These are phyloP conservation scores for Penicillium steckii DNA, from an alignment of 495 filamentous ascomycete species.

Conservation along the genomic window DNA sequence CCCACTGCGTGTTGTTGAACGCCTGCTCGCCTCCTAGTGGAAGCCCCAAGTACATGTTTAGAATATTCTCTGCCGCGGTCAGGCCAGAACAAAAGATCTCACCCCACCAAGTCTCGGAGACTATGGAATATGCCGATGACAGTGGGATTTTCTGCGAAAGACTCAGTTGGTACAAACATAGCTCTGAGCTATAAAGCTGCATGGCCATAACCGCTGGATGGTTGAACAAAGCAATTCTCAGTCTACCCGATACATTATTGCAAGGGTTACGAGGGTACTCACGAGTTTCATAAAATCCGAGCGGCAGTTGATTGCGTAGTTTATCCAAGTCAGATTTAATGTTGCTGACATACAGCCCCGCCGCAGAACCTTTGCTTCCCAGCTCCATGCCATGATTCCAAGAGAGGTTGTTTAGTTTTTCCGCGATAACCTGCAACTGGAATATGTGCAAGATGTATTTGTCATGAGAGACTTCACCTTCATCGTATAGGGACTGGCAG, in stretches of 20 bases:
- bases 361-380: slow-evolving; percentile 13
- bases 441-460: slow-evolving; percentile 18
- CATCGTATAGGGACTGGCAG: slow-evolving; percentile 14
- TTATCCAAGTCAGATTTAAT: slow-evolving; percentile 21
- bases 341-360: slow-evolving; percentile 20
- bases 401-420: slow-evolving; percentile 24
- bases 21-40: slow-evolving; percentile 12
- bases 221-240: no score
- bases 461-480: slow-evolving; percentile 14
- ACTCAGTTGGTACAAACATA: slow-evolving; percentile 27
- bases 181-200: slow-evolving; percentile 19
- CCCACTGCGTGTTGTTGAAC: slow-evolving; percentile 26
- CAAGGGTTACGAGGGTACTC: not conserved
- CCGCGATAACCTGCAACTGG: slow-evolving; percentile 24
- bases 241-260: no score
- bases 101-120: no score
- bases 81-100: slow-evolving; percentile 7
- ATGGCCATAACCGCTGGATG: slow-evolving; percentile 20
- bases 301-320: slow-evolving; percentile 14
- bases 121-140: no score
- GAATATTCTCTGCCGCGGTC: slow-evolving; percentile 9
- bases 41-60: slow-evolving; percentile 16
- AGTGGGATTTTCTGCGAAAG: no score
- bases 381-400: slow-evolving; percentile 10
- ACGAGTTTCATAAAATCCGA: slow-evolving; percentile 17